These are phyloP conservation scores for Pulveroboletus sp. DNA, from an alignment of 768 basidiomycete genomes.

Conservation along the genomic window DNA sequence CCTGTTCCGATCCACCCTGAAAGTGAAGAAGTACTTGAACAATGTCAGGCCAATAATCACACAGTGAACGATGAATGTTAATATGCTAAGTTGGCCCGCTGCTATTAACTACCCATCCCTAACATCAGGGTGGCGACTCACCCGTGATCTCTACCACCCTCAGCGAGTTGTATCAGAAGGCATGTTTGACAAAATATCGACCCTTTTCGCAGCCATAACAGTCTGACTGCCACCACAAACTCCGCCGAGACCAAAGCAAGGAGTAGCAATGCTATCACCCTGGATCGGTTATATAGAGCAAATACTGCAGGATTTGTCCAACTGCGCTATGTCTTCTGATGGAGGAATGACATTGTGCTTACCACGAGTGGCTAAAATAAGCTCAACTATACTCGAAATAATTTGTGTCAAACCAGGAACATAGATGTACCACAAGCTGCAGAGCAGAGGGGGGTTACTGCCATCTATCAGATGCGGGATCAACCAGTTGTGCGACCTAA, in stretches of 20 bases:
- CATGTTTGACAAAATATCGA: background rate
- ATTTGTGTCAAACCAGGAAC: background rate
- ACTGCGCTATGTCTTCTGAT: background rate
- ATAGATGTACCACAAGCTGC: conserved; percentile 10
- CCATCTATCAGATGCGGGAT: conserved; percentile 5
- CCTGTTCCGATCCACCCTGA: conserved; percentile 15
- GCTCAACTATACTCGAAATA: conserved; percentile 8
- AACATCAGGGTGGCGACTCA: background rate
- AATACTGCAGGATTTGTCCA: conserved; percentile 8
- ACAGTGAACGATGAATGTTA: conserved; percentile 11
- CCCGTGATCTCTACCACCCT: conserved; percentile 2
- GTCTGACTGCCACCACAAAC: background rate
- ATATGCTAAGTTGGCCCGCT: conserved; percentile 1
- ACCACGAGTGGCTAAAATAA: conserved; percentile 14
- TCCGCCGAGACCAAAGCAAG: conserved; percentile 2
- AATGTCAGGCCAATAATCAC: conserved; percentile 1
- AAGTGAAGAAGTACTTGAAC: conserved; percentile 1
- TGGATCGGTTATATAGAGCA: conserved; percentile 18
- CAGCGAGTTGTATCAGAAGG: background rate
- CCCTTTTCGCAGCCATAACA: background rate
- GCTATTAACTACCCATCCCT: background rate
- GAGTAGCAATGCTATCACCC: conserved; percentile 3
- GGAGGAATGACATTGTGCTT: background rate
- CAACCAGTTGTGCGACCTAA: conserved; percentile 9
- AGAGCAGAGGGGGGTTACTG: conserved; percentile 8